Evolutionary conservation across 2,329 filamentous ascomycete genomes (phyloP).

Genomic region (Fonsecaea nubica): DNA sequence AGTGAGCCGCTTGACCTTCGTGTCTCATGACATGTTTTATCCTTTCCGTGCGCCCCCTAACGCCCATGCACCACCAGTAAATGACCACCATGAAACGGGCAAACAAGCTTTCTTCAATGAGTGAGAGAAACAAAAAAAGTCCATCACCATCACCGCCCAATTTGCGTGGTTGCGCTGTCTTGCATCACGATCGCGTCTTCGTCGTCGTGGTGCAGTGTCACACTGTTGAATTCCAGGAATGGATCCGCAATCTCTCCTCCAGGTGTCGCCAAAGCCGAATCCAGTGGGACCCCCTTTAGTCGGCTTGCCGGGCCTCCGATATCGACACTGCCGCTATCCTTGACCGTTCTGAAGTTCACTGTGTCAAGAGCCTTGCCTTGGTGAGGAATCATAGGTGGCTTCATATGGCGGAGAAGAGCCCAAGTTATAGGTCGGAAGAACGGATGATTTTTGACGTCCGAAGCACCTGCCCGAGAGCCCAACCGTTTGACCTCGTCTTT

Average conservation of each 20-base stretch:
- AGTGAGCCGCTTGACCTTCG: constrained; percentile 10
- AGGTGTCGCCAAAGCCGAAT: constrained; percentile 84
- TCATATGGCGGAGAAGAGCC: constrained; percentile 96
- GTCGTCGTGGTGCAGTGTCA: constrained; percentile 94
- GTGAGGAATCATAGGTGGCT: constrained; percentile 93
- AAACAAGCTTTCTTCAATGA: background rate
- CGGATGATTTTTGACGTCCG: constrained; percentile 92
- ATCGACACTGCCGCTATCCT: constrained; percentile 95
- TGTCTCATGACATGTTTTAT: constrained; percentile 12
- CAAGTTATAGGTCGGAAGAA: constrained; percentile 97
- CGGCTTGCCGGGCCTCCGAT: constrained; percentile 52
- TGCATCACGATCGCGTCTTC: constrained; percentile 62
- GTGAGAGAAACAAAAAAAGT: background rate
- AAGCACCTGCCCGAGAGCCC: constrained; percentile 91
- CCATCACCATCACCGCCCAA: constrained; percentile 27
- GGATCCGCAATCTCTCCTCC: constrained; percentile 83
- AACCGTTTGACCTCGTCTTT: constrained; percentile 95
- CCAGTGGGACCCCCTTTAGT: constrained; percentile 80
- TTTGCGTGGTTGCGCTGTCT: constrained; percentile 28
- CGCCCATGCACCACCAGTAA: constrained; percentile 24
- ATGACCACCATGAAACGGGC: background rate
- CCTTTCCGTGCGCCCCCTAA: constrained; percentile 17
- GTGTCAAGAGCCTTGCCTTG: constrained; percentile 91
- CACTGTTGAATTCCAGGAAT: constrained; percentile 98
- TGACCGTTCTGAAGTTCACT: constrained; percentile 96